A percentile compares a stretch with the other conserved stretches of the same genome.
Evolutionary conservation across 1,284 basidiomycete genomes (phyloP).

Genomic region (Ganoderma leucocontextum): DNA sequence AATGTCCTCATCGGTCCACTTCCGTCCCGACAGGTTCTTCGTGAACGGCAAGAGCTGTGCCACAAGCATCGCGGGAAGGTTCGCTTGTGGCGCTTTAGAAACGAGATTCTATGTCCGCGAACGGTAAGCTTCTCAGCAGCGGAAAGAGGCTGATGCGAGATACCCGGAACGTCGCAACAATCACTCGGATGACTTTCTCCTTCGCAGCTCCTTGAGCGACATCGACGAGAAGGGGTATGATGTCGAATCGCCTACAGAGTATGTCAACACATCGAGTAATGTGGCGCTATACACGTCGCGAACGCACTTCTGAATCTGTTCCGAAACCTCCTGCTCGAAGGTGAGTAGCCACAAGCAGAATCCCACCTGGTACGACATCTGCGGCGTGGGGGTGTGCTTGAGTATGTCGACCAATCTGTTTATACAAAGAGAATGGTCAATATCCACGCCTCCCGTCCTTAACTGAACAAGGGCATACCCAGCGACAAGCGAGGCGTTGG

Average conservation of each 20-base stretch:
- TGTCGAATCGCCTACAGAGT: conserved; percentile 78
- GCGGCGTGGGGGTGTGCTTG: conserved; percentile 80
- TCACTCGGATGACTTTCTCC: conserved; percentile 97
- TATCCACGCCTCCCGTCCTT: neutral
- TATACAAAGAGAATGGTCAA: neutral
- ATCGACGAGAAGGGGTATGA: conserved; percentile 88
- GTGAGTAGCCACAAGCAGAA: conserved; percentile 96
- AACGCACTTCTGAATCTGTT: conserved; percentile 75
- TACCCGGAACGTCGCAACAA: conserved; percentile 91
- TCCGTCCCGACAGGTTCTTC: conserved; percentile 84
- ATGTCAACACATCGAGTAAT: neutral
- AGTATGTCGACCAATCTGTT: conserved; percentile 81
- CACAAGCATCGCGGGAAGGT: conserved; percentile 93
- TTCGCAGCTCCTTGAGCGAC: conserved; percentile 93
- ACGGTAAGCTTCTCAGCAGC: neutral
- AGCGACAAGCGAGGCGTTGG: conserved; percentile 67
- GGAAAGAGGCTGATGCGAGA: neutral
- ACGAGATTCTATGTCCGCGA: conserved; percentile 78
- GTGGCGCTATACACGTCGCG: neutral
- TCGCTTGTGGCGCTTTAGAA: conserved; percentile 80
- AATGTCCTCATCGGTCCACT: conserved; percentile 96
- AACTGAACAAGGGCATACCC: conserved; percentile 54
- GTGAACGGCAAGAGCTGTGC: conserved; percentile 87
- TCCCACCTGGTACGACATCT: conserved; percentile 94
- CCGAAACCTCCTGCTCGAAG: conserved; percentile 87